Percentiles rank a stretch among this genome's conserved stretches.
Conservation (phyloP, 805 yeast genomes). For the Wickerhamiella azyma region DNA sequence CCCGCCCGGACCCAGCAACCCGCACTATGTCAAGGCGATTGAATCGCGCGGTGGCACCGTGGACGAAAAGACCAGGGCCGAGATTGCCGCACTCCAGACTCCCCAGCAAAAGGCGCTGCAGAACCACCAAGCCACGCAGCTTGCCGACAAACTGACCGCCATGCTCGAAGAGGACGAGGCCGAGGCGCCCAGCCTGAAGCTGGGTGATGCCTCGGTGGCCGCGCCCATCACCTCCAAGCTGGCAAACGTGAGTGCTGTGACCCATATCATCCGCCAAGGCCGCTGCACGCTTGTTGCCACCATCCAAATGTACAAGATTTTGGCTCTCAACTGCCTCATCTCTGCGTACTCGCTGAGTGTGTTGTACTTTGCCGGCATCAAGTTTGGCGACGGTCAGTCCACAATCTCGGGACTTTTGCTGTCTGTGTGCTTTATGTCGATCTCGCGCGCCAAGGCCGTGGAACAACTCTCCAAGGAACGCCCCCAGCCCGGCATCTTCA, state of each 20-base stretch:
- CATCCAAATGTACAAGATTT: constrained; percentile 95
- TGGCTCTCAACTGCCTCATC: constrained; percentile 92
- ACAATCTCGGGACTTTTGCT: constrained; percentile 87
- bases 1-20: constrained; percentile 91
- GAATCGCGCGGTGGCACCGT: constrained; percentile 71
- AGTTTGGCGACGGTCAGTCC: constrained; percentile 97
- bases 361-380: constrained; percentile 89
- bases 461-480: constrained; percentile 82
- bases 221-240: constrained; percentile 97
- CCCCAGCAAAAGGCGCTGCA: constrained; percentile 21
- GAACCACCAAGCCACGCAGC: constrained; percentile 26
- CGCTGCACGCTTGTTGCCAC: constrained; percentile 96
- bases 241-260: constrained; percentile 81
- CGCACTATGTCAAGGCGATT: constrained; percentile 72
- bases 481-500: constrained; percentile 96
- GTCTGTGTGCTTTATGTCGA: constrained; percentile 87
- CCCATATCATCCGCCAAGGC: constrained; percentile 91
- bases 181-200: constrained; percentile 84
- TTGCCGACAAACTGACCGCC: constrained; percentile 55
- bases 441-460: constrained; percentile 84
- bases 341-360: constrained; percentile 93
- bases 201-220: constrained; percentile 98
- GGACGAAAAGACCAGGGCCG: constrained; percentile 35
- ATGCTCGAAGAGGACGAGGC: constrained; percentile 40
- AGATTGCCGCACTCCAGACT: constrained; percentile 31